phyloP scores from a whole-genome alignment of 1,139 yeast species.

The Blastobotrys malaysiensis region DNA sequence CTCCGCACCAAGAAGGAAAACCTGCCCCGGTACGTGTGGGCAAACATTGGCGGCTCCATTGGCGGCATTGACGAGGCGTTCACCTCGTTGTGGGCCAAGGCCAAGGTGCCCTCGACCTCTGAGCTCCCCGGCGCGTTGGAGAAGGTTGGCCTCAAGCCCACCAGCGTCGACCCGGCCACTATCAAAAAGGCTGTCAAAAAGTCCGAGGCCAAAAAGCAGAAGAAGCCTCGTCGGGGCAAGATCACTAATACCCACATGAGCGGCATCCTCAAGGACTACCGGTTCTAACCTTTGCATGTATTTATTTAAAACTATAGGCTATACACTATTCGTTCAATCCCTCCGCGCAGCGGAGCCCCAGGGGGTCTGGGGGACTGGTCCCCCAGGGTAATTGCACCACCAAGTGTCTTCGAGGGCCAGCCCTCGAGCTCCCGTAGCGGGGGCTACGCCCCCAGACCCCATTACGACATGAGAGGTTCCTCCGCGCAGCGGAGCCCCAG shows the following conservation, averaged over 20 bases:
- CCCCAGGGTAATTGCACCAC: too few species aligned
- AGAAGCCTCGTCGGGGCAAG: conserved; percentile 88
- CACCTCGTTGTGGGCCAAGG: conserved; percentile 69
- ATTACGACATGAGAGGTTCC: too few species aligned
- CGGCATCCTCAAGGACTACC: conserved; percentile 86
- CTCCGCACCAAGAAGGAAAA: conserved; percentile 88
- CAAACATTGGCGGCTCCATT: conserved; percentile 69
- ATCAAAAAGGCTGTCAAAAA: conserved; percentile 50
- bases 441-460: too few species aligned
- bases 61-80: conserved; percentile 80
- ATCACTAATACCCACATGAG: conserved; percentile 95
- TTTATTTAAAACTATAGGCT: background rate
- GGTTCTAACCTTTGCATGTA: conserved; percentile 14
- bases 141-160: conserved; percentile 87
- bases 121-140: conserved; percentile 73
- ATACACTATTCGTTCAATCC: background rate
- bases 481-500: too few species aligned
- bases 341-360: too few species aligned
- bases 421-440: too few species aligned
- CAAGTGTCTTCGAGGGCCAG: too few species aligned
- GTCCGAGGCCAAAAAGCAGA: conserved; percentile 67
- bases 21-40: conserved; percentile 87
- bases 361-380: too few species aligned
- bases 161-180: conserved; percentile 93
- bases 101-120: conserved; percentile 74